A percentile compares a stretch with the other conserved stretches of the same genome.
Conservation (phyloP, 2,329 filamentous ascomycete species). For the Cercospora sp. region DNA sequence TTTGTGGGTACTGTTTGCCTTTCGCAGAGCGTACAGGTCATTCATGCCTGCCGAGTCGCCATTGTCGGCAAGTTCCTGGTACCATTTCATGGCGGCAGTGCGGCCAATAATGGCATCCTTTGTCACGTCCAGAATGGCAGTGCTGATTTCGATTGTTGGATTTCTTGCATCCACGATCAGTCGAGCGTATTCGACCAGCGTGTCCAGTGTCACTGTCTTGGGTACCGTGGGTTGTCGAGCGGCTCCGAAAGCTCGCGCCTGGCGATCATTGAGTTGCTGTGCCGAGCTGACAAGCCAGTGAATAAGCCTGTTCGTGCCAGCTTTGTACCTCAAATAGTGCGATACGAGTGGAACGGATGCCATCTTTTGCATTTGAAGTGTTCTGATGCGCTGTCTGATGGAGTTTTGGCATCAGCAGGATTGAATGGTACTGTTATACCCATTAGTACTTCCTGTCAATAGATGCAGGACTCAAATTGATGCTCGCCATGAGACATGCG, state of each 20-base stretch:
- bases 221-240: not conserved
- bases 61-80: not conserved
- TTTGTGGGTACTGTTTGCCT: constrained; percentile 3
- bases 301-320: constrained; percentile 9
- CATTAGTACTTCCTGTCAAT: no score
- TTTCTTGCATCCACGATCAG: not conserved
- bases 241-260: not conserved
- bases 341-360: not conserved
- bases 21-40: not conserved
- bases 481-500: no score
- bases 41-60: not conserved
- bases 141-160: constrained; percentile 12
- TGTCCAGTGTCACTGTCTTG: not conserved
- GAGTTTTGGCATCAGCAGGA: not conserved
- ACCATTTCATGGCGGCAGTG: not conserved
- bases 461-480: no score
- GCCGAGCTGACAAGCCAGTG: constrained; percentile 4
- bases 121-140: constrained; percentile 8
- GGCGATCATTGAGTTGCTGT: not conserved
- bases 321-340: constrained; percentile 16
- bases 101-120: constrained; percentile 12
- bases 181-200: not conserved
- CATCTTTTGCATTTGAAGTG: not conserved
- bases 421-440: not conserved
- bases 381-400: not conserved